Percentiles rank a stretch among this genome's conserved stretches.
These are phyloP conservation scores for Trichoderma citrinoviride DNA, from an alignment of 2,329 filamentous ascomycete species.

Conservation along the genomic window DNA sequence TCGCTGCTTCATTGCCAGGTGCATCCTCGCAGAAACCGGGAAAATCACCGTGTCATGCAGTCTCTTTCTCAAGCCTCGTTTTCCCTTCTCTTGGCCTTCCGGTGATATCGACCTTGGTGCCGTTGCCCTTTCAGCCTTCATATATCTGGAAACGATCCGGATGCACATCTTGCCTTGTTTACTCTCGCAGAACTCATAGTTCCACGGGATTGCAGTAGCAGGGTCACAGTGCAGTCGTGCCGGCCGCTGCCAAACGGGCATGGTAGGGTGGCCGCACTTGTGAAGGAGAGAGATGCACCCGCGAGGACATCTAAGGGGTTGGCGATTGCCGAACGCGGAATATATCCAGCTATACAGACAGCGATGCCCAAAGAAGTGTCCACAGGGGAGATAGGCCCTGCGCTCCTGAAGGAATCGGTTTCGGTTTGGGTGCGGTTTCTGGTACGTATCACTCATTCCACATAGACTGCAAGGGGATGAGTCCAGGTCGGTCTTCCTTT, in stretches of 20 bases:
- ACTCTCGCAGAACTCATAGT: constrained; percentile 26
- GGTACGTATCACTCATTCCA: too few relatives aligned
- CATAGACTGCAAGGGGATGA: too few relatives aligned
- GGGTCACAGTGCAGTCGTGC: not conserved
- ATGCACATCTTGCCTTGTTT: not conserved
- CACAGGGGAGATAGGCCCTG: constrained; percentile 29
- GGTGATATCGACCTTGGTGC: too few relatives aligned
- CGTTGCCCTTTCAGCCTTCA: too few relatives aligned
- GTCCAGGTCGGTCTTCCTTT: too few relatives aligned
- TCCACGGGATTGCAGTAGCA: constrained; percentile 19
- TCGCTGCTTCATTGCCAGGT: too few relatives aligned
- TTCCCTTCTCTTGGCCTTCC: not conserved
- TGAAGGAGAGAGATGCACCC: constrained; percentile 25
- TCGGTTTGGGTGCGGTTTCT: too few relatives aligned
- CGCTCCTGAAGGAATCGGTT: constrained; percentile 17
- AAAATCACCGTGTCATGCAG: too few relatives aligned
- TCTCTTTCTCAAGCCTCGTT: too few relatives aligned
- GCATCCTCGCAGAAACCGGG: too few relatives aligned
- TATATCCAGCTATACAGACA: constrained; percentile 26
- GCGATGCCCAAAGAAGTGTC: constrained; percentile 29
- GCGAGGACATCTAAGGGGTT: constrained; percentile 19
- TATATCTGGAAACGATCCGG: not conserved
- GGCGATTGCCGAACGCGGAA: too few relatives aligned
- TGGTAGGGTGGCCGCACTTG: constrained; percentile 24
- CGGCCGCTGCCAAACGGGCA: constrained; percentile 7